Evolutionary conservation across 106 monocot species (phyloP).

Genomic region (Narthecium ossifragum): DNA sequence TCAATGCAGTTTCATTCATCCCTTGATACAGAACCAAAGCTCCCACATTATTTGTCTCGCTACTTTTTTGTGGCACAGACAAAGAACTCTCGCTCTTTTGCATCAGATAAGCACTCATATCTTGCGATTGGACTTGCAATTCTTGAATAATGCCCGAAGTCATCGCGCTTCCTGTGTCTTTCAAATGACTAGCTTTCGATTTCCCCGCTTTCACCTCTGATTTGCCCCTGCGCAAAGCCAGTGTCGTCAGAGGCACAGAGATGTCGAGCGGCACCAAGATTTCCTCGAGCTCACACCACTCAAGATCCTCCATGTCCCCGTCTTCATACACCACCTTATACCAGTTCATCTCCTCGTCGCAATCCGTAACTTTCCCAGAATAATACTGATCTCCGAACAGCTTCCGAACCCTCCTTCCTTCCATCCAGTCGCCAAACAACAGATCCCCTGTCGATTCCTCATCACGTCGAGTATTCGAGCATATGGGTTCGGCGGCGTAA

Average conservation of each 20-base stretch:
- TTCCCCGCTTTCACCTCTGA: constrained; percentile 6
- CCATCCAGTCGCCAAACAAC: constrained; percentile 62
- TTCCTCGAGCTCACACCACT: constrained; percentile 65
- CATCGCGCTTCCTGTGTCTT: not conserved
- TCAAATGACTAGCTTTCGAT: constrained; percentile 11
- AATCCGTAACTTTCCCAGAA: constrained; percentile 51
- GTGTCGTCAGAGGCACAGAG: constrained; percentile 40
- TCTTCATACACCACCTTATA: constrained; percentile 82
- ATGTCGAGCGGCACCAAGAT: constrained; percentile 65
- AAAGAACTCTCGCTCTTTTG: too few relatives aligned
- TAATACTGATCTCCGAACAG: constrained; percentile 55
- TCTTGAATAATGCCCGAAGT: too few relatives aligned
- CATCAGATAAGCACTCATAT: too few relatives aligned
- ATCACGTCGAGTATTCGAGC: not conserved
- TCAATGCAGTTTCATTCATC: too few relatives aligned
- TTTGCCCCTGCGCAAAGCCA: constrained; percentile 25
- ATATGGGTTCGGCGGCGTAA: not conserved
- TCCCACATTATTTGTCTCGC: too few relatives aligned
- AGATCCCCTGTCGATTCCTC: constrained; percentile 27
- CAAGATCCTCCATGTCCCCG: constrained; percentile 69
- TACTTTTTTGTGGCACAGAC: too few relatives aligned
- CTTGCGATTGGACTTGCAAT: too few relatives aligned
- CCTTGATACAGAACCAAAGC: too few relatives aligned
- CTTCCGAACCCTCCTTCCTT: constrained; percentile 62
- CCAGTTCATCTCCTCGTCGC: constrained; percentile 62